phyloP scores from a whole-genome alignment of 2,329 filamentous ascomycete species.

The Penicillium sp. region DNA sequence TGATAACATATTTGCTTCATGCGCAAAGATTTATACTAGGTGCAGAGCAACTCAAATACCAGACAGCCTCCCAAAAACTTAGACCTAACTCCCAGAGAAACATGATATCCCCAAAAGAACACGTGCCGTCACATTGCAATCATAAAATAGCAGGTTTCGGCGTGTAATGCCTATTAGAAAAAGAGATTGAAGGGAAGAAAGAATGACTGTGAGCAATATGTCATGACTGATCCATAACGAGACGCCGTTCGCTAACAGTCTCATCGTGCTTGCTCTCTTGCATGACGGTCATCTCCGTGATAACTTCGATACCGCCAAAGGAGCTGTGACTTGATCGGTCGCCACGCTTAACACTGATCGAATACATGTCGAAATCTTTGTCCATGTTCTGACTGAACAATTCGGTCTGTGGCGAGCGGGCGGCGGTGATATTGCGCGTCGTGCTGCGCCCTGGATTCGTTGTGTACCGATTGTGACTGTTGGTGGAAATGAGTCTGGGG shows the following conservation, averaged over 20 bases:
- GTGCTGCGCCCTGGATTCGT: constrained; percentile 21
- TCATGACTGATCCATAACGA: constrained; percentile 30
- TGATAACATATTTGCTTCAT: background rate
- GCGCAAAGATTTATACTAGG: background rate
- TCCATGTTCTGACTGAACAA: constrained; percentile 26
- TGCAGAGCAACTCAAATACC: background rate
- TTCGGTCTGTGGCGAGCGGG: constrained; percentile 26
- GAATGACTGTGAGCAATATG: background rate
- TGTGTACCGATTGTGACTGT: constrained; percentile 32
- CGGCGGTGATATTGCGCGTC: constrained; percentile 16
- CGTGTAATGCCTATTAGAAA: background rate
- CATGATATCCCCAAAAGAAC: background rate
- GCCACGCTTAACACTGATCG: constrained; percentile 34
- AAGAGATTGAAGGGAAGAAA: background rate
- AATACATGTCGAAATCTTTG: constrained; percentile 35
- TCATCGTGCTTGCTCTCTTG: constrained; percentile 30
- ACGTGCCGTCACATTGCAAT: constrained; percentile 18
- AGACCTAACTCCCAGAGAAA: background rate
- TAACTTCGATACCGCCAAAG: constrained; percentile 36
- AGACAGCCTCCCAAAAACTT: background rate
- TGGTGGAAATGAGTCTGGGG: constrained; percentile 39
- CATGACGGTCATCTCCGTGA: constrained; percentile 35
- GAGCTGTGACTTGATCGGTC: constrained; percentile 17
- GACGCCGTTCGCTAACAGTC: constrained; percentile 26
- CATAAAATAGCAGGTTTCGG: constrained; percentile 7